Evolutionary conservation across 1,139 yeast genomes (phyloP).

Genomic region (Hyphopichia fennica): DNA sequence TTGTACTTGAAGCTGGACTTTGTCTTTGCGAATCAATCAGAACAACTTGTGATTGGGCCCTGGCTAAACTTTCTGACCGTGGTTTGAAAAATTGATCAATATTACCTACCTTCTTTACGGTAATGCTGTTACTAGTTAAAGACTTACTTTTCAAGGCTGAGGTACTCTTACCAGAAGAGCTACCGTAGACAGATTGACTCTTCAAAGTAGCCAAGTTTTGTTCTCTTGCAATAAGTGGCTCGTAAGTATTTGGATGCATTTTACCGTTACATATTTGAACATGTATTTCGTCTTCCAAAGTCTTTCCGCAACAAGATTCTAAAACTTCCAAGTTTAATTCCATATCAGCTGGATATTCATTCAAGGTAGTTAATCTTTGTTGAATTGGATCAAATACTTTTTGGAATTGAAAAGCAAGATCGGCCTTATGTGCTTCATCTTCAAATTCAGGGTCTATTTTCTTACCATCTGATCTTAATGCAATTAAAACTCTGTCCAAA

Average conservation of each 20-base stretch:
- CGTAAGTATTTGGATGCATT: constrained; percentile 64
- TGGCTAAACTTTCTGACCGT: constrained; percentile 3
- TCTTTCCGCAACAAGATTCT: constrained; percentile 64
- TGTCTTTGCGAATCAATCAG: background rate
- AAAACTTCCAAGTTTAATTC: constrained; percentile 35
- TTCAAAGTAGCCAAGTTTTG: constrained; percentile 26
- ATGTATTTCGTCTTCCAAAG: constrained; percentile 50
- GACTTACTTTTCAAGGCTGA: constrained; percentile 6
- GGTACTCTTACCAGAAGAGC: constrained; percentile 5
- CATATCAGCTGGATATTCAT: constrained; percentile 49
- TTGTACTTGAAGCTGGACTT: no score
- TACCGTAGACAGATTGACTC: constrained; percentile 21
- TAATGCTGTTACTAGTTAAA: background rate
- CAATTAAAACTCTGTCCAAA: constrained; percentile 56
- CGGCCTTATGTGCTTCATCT: constrained; percentile 64
- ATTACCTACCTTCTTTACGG: constrained; percentile 4
- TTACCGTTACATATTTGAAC: constrained; percentile 61
- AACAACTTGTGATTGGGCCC: background rate
- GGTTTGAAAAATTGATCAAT: constrained; percentile 17
- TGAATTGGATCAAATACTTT: constrained; percentile 74
- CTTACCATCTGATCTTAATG: constrained; percentile 65
- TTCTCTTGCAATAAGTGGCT: constrained; percentile 47
- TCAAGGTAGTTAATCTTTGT: constrained; percentile 53
- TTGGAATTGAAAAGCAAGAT: constrained; percentile 80
- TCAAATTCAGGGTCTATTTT: constrained; percentile 58